These are phyloP conservation scores for Linum usitatissimum DNA, from an alignment of 345 rosid genomes.

Conservation along the genomic window DNA sequence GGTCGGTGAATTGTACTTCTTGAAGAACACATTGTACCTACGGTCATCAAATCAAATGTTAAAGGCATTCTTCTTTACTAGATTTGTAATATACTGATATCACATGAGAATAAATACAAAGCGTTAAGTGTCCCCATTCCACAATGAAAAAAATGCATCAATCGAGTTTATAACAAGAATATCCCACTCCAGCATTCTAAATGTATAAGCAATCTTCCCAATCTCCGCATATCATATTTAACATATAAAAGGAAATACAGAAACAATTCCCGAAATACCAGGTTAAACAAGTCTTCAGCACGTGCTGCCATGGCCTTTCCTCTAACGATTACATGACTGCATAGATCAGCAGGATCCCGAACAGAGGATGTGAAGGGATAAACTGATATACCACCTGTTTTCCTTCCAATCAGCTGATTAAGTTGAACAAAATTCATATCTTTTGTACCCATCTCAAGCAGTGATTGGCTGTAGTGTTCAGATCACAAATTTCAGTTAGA, in stretches of 20 bases:
- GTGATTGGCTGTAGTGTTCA: constrained; percentile 57
- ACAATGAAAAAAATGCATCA: neutral
- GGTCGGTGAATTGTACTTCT: constrained; percentile 92
- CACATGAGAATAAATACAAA: neutral
- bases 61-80: neutral
- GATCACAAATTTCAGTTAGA: neutral
- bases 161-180: neutral
- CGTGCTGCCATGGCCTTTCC: constrained; percentile 96
- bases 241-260: neutral
- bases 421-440: constrained; percentile 89
- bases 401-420: constrained; percentile 95
- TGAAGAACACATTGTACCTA: constrained; percentile 75
- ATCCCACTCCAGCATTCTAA: too few species aligned
- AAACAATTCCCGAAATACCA: constrained; percentile 36
- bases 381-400: constrained; percentile 95
- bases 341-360: constrained; percentile 63
- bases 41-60: constrained; percentile 14
- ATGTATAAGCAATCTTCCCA: neutral
- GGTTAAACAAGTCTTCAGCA: constrained; percentile 77
- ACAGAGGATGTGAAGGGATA: constrained; percentile 87
- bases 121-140: neutral
- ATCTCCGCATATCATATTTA: neutral
- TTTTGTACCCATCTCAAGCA: constrained; percentile 96
- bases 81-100: neutral
- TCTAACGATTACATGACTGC: constrained; percentile 71